phyloP scores from a whole-genome alignment of 225 moss, liverwort and hornwort species.

The Antitrichia curtipendula region DNA sequence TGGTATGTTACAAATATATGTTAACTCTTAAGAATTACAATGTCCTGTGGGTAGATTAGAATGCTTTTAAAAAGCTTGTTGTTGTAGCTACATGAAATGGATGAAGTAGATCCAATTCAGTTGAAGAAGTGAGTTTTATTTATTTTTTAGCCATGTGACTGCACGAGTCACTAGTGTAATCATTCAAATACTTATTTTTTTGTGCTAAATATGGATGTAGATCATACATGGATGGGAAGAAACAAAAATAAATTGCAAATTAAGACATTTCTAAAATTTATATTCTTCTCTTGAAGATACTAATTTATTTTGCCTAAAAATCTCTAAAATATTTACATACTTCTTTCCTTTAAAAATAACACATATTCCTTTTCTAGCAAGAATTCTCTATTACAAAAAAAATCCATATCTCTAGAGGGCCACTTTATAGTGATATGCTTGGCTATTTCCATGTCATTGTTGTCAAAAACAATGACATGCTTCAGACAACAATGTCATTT shows the following conservation, averaged over 20 bases:
- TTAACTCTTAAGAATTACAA: too few relatives aligned
- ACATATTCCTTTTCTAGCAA: fast-evolving
- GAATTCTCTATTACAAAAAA: background rate
- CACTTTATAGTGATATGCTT: too few relatives aligned
- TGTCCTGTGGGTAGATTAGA: fast-evolving
- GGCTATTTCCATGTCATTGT: too few relatives aligned
- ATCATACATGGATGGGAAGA: too few relatives aligned
- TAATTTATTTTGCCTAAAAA: background rate
- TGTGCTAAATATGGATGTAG: background rate
- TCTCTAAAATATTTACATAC: background rate
- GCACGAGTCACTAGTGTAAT: background rate
- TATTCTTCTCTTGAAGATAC: too few relatives aligned
- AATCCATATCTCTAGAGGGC: too few relatives aligned
- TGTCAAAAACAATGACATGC: too few relatives aligned
- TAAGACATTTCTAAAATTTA: background rate
- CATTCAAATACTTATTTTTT: background rate
- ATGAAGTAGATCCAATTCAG: fast-evolving
- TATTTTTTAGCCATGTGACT: background rate
- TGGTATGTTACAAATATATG: fast-evolving
- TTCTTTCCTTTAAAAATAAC: background rate
- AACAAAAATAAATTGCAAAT: too few relatives aligned
- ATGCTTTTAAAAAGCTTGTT: background rate
- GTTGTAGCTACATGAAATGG: background rate
- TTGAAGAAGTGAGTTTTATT: background rate
- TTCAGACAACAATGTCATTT: too few relatives aligned